Conservation (phyloP, 306 rosid genomes). For the Coriaria nepalensis region DNA sequence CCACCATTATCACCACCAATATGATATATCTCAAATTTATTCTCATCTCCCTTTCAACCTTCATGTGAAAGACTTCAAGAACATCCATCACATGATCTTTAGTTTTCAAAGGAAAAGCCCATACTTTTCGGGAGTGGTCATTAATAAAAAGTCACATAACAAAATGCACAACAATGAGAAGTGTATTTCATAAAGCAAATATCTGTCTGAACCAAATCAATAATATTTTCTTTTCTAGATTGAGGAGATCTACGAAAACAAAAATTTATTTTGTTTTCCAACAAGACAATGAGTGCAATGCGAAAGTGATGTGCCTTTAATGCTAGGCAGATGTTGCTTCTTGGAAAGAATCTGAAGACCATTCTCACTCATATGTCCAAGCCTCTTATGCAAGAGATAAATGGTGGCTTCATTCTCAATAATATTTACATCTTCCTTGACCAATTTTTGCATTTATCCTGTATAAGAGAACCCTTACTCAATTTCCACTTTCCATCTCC, state of each 20-base stretch:
- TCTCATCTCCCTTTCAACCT: too few relatives aligned
- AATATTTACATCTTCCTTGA: not conserved
- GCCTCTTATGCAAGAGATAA: not conserved
- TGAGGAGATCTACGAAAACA: not conserved
- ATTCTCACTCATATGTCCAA: slow-evolving; percentile 2
- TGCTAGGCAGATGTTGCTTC: not conserved
- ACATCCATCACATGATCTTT: not conserved
- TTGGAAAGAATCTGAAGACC: not conserved
- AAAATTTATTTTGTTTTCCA: not conserved
- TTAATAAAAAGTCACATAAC: not conserved
- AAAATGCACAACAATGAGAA: not conserved
- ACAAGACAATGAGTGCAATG: not conserved
- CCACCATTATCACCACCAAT: too few relatives aligned
- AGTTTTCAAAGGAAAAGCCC: not conserved
- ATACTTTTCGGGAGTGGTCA: slow-evolving; percentile 4
- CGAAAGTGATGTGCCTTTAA: not conserved
- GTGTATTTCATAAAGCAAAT: too few relatives aligned
- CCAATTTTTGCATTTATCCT: not conserved
- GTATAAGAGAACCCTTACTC: not conserved
- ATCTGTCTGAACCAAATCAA: too few relatives aligned
- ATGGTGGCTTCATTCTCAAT: not conserved
- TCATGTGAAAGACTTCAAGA: slow-evolving; percentile 1
- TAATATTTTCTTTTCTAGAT: too few relatives aligned
- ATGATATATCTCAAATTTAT: too few relatives aligned
- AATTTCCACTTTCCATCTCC: slow-evolving; percentile 5